Percentiles rank a stretch among this genome's conserved stretches.
These are phyloP conservation scores for Mitosporidium daphniae DNA, from an alignment of 371 early-diverging fungal genomes.

Conservation along the genomic window DNA sequence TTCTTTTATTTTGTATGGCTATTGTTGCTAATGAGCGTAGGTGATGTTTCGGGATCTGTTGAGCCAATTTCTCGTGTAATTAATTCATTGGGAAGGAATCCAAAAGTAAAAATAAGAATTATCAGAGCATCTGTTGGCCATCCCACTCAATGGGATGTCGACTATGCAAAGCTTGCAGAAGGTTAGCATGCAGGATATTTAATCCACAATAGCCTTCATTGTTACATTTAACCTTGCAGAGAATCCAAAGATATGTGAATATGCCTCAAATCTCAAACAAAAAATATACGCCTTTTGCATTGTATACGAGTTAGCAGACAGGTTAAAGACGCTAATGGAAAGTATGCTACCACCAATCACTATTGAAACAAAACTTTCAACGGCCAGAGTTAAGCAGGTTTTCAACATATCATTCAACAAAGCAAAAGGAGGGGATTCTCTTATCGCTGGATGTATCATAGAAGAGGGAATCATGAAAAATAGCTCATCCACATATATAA, in stretches of 20 bases:
- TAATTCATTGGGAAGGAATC: slow-evolving; percentile 21
- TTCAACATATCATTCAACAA: slow-evolving; percentile 36
- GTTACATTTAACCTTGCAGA: slow-evolving; percentile 50
- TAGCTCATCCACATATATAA: too few species aligned
- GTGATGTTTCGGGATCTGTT: slow-evolving; percentile 65
- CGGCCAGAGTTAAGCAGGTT: slow-evolving; percentile 37
- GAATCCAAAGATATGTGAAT: slow-evolving; percentile 20
- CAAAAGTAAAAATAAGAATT: slow-evolving; percentile 29
- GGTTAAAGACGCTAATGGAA: slow-evolving; percentile 28
- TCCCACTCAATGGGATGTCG: slow-evolving; percentile 30
- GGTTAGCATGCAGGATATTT: slow-evolving; percentile 1
- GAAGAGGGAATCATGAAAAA: too few species aligned
- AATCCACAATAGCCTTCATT: slow-evolving; percentile 12
- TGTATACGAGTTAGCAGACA: slow-evolving; percentile 56
- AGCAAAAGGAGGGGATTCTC: slow-evolving; percentile 12
- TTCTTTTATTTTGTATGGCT: slow-evolving; percentile 3
- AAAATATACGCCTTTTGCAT: slow-evolving; percentile 22
- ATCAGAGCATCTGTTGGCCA: slow-evolving; percentile 42
- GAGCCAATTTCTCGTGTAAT: slow-evolving; percentile 52
- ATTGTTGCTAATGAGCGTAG: too few species aligned
- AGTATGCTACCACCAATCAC: slow-evolving; percentile 33
- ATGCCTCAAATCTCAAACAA: slow-evolving; percentile 21
- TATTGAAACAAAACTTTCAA: slow-evolving; percentile 31
- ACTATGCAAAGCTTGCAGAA: slow-evolving; percentile 3
- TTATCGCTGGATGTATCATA: slow-evolving; percentile 68